phyloP scores from a whole-genome alignment of 441 rosid genomes.

The Adansonia grandidieri region DNA sequence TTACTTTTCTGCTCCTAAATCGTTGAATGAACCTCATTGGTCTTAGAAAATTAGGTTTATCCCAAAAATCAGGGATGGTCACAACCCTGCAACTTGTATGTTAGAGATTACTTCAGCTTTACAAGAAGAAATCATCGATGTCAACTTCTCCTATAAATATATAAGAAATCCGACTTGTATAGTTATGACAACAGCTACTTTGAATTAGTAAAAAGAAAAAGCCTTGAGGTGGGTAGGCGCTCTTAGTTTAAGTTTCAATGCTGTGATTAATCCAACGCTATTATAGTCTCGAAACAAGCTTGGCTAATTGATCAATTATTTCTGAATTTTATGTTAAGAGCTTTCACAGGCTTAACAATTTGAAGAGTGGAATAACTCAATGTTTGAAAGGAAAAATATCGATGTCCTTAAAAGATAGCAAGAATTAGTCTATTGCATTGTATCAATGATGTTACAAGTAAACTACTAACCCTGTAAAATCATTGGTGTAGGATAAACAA shows the following conservation, averaged over 20 bases:
- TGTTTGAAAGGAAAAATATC: neutral
- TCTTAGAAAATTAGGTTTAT: too few relatives aligned
- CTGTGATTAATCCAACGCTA: neutral
- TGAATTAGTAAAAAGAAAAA: neutral
- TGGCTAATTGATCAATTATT: neutral
- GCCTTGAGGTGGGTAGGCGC: neutral
- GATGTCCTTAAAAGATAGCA: neutral
- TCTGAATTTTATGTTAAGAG: neutral
- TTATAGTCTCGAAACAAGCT: neutral
- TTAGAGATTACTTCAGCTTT: too few relatives aligned
- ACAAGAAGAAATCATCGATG: too few relatives aligned
- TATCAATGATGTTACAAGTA: too few relatives aligned
- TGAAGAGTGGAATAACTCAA: neutral
- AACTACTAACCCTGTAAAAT: neutral
- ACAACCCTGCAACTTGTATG: too few relatives aligned
- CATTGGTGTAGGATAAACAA: conserved; percentile 52
- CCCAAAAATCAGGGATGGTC: too few relatives aligned
- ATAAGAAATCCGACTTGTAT: conserved; percentile 53
- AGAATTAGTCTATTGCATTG: too few relatives aligned
- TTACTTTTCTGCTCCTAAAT: too few relatives aligned
- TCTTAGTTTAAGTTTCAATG: neutral
- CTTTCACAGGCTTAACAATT: neutral
- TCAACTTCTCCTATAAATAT: conserved; percentile 21
- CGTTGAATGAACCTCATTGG: too few relatives aligned
- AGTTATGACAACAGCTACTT: conserved; percentile 38